phyloP scores from a whole-genome alignment of 441 rosid species.

The Jatropha multifida region DNA sequence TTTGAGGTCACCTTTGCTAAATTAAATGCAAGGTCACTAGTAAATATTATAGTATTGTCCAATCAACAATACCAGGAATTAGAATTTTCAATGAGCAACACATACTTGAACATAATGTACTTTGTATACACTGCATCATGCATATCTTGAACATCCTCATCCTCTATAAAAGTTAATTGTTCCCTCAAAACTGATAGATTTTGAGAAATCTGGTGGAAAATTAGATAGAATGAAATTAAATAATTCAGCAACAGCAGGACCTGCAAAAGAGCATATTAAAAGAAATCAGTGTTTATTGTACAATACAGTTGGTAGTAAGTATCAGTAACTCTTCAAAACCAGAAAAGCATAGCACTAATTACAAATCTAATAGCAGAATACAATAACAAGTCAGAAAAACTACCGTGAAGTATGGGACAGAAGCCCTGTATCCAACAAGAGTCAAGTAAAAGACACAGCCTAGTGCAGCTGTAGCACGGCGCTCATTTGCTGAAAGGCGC shows the following conservation, averaged over 20 bases:
- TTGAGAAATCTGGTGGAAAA: constrained; percentile 78
- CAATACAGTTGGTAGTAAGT: constrained; percentile 3
- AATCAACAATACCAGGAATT: neutral
- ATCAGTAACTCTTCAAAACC: constrained; percentile 9
- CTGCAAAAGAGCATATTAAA: constrained; percentile 33
- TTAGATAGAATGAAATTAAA: constrained; percentile 68
- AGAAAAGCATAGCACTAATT: neutral
- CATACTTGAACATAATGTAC: constrained; percentile 86
- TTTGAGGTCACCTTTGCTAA: neutral
- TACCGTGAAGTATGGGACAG: constrained; percentile 87
- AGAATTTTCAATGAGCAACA: constrained; percentile 1
- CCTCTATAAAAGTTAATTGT: constrained; percentile 70
- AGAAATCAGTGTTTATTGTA: constrained; percentile 12
- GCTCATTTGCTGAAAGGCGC: constrained; percentile 69
- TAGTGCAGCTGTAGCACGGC: constrained; percentile 80
- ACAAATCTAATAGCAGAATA: constrained; percentile 1
- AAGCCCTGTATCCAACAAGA: constrained; percentile 87
- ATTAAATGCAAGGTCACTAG: neutral
- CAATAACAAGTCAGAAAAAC: constrained; percentile 25
- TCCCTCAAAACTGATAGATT: constrained; percentile 64
- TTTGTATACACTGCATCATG: constrained; percentile 74
- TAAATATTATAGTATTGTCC: neutral
- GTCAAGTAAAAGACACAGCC: constrained; percentile 81
- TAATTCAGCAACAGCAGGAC: constrained; percentile 77
- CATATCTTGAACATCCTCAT: constrained; percentile 80